Base-by-base conservation (phyloP, 495 filamentous ascomycete genomes). In the Aspergillus campestris region DNA sequence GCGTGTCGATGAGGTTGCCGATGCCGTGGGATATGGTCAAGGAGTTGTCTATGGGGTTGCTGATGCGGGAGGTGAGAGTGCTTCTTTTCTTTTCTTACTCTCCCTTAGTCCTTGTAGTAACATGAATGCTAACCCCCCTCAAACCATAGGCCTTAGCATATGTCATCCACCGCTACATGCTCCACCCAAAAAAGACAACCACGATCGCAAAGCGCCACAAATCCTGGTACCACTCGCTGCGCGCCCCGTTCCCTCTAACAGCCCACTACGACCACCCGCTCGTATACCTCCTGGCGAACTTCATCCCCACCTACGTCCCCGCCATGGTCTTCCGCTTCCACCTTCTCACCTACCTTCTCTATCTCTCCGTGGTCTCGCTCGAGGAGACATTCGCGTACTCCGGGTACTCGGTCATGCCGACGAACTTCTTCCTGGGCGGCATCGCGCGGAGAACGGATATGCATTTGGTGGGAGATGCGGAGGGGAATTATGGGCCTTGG, bases 231-330 rank as follows among this genome's bases (percentile, higher is more conserved):
- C 88, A 95, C 56, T 55, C 64, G 11, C 64, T 83, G 13, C 48
- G 59, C 5, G 61, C 77, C 0, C 83, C 86, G 2, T 89, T 77
- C 67, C 74, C 83, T 14, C 73, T 81, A 38, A 78, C 73, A 50
- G 83, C 74, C 34, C 81, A 83, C 56, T 87, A 87, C 58, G 89
- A 96, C 62, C 87, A 95, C 52, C 88, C 89, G 0, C 29, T 84
- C n/a, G 66, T 78, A 5, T 84, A 88, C 50, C 63, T 94, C 1
- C 53, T 94, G 8, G 65, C 70, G 42, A 79, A 73, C 38, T 86
- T 87, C 54, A 32, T 90, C 13, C 90, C 90, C 0, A 73, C 79
- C 12, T 90, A 87, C 60, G 52, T 84, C 3, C 87, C 90, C 7
- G 82, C 83, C 1, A 57, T 71, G 48, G 59, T 73, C 11, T 83